phyloP scores from a whole-genome alignment of 306 rosid genomes.

The Coriaria nepalensis region DNA sequence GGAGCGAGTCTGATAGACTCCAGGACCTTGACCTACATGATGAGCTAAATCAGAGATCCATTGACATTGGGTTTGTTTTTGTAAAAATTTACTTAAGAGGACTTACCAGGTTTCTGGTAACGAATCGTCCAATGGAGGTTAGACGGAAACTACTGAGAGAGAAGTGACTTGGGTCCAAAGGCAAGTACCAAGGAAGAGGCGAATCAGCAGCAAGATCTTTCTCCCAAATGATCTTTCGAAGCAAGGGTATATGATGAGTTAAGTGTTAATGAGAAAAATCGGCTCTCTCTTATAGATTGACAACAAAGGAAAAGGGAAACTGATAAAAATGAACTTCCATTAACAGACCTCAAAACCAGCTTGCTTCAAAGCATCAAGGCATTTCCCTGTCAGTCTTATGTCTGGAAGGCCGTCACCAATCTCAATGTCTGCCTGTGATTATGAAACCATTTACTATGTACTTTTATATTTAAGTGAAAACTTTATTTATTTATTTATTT shows the following conservation, averaged over 20 bases:
- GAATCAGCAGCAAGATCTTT: conserved; percentile 68
- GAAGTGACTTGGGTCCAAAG: conserved; percentile 77
- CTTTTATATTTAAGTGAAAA: too few relatives aligned
- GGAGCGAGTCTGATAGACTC: conserved; percentile 80
- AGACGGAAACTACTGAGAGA: conserved; percentile 88
- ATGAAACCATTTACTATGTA: background rate
- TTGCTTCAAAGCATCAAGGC: conserved; percentile 81
- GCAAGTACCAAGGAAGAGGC: conserved; percentile 80
- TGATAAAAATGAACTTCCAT: background rate
- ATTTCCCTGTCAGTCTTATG: conserved; percentile 68
- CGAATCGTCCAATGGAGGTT: conserved; percentile 60
- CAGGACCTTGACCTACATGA: conserved; percentile 56
- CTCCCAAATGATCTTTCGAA: conserved; percentile 63
- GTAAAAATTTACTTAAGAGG: background rate
- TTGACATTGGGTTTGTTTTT: background rate
- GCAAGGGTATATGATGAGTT: conserved; percentile 2
- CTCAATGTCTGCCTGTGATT: conserved; percentile 75
- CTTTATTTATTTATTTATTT: too few relatives aligned
- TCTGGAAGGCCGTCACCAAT: conserved; percentile 96
- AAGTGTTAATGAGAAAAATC: conserved; percentile 6
- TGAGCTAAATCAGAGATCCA: conserved; percentile 2
- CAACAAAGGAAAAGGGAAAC: conserved; percentile 6
- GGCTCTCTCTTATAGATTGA: conserved; percentile 7
- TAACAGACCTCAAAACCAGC: conserved; percentile 88
- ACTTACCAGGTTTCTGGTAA: conserved; percentile 78